Conservation (phyloP, 169 alveolate species). For the Cyclospora cayetanensis region DNA sequence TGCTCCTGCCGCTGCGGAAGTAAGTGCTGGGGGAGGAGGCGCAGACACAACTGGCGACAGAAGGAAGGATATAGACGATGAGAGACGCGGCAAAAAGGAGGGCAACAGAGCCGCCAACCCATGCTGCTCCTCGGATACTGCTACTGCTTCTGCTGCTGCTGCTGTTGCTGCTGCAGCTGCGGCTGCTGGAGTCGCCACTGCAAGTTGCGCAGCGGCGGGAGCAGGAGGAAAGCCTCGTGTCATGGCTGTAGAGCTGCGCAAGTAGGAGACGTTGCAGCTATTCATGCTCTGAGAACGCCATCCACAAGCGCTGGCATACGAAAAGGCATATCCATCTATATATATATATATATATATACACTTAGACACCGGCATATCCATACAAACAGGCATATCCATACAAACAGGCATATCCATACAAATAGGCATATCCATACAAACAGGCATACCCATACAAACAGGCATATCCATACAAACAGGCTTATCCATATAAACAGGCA, state of each 20-base stretch:
- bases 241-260: background rate
- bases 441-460: too few species aligned
- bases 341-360: background rate
- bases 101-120: background rate
- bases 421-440: background rate
- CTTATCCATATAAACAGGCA: too few species aligned
- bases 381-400: background rate
- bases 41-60: background rate
- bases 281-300: conserved; percentile 10
- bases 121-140: background rate
- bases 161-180: conserved; percentile 5
- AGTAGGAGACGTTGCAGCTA: background rate
- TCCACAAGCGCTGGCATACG: background rate
- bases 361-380: background rate
- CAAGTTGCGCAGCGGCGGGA: background rate
- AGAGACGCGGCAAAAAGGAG: too few species aligned
- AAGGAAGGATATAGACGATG: too few species aligned
- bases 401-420: too few species aligned
- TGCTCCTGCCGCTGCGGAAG: too few species aligned
- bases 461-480: too few species aligned
- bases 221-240: background rate
- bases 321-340: background rate
- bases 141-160: background rate
- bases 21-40: background rate
- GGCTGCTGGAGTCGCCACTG: background rate